Percentiles rank a stretch among this genome's conserved stretches.
These are phyloP conservation scores for Psilocybe cyanescens DNA, from an alignment of 768 basidiomycete species.

Conservation along the genomic window DNA sequence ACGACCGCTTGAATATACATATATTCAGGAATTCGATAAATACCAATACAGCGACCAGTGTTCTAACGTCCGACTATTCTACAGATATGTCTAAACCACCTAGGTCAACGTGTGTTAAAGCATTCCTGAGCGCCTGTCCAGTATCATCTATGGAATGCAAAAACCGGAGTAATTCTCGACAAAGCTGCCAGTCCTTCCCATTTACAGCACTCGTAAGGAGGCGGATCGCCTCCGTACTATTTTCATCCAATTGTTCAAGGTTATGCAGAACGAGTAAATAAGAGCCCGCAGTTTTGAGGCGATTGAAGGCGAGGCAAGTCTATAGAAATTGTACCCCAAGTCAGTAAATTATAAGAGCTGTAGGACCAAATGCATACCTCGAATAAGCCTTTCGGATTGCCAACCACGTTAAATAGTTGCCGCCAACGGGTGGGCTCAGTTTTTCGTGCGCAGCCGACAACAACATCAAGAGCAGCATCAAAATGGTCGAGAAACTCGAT, in stretches of 20 bases:
- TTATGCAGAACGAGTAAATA: constrained; percentile 95
- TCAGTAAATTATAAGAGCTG: constrained; percentile 1
- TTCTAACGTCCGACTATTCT: background rate
- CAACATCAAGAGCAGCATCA: constrained; percentile 87
- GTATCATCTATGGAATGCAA: constrained; percentile 90
- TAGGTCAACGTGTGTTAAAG: constrained; percentile 47
- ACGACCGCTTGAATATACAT: background rate
- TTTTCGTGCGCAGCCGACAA: constrained; percentile 95
- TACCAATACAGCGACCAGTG: background rate
- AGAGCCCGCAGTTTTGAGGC: constrained; percentile 87
- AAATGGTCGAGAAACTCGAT: constrained; percentile 96
- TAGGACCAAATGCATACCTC: constrained; percentile 58
- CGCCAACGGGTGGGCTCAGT: constrained; percentile 93
- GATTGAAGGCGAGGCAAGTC: constrained; percentile 74
- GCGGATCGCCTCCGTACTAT: constrained; percentile 78
- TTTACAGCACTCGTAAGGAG: constrained; percentile 78
- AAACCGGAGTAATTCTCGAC: constrained; percentile 91
- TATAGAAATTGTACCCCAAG: constrained; percentile 29
- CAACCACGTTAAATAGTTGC: constrained; percentile 86
- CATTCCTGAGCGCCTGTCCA: constrained; percentile 69
- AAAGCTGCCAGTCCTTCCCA: constrained; percentile 87
- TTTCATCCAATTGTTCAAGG: constrained; percentile 85
- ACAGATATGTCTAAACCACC: constrained; percentile 7
- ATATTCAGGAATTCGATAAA: background rate
- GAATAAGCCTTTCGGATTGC: constrained; percentile 88